Conservation (phyloP, 1,284 basidiomycete species). For the Serendipita sp. region DNA sequence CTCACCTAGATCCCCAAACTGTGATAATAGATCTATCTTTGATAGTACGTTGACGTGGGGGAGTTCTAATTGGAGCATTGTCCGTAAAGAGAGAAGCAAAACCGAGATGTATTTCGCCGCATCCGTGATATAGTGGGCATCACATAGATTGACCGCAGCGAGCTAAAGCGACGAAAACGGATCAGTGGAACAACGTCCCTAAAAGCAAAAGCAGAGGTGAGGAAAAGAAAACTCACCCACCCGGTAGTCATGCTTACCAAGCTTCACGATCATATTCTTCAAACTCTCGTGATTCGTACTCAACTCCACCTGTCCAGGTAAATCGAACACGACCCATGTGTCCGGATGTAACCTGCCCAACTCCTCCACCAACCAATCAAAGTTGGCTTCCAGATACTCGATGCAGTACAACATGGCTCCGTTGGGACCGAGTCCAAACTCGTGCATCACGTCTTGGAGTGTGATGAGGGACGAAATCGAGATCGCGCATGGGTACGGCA, state of each 20-base stretch:
- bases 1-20: slow-evolving; percentile 79
- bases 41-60: slow-evolving; percentile 96
- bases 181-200: background rate
- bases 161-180: slow-evolving; percentile 26
- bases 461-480: slow-evolving; percentile 81
- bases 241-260: slow-evolving; percentile 64
- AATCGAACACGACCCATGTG: slow-evolving; percentile 85
- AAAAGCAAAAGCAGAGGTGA: background rate
- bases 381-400: slow-evolving; percentile 92
- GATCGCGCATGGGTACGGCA: slow-evolving; percentile 84
- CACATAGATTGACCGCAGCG: slow-evolving; percentile 88
- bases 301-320: slow-evolving; percentile 95
- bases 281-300: slow-evolving; percentile 90
- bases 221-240: slow-evolving; percentile 35
- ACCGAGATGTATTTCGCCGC: slow-evolving; percentile 91
- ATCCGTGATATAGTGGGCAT: slow-evolving; percentile 94
- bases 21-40: slow-evolving; percentile 81
- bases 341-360: slow-evolving; percentile 56
- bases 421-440: slow-evolving; percentile 82
- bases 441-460: slow-evolving; percentile 77
- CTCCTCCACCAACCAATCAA: slow-evolving; percentile 81
- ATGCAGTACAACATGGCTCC: slow-evolving; percentile 95
- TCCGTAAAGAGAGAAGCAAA: slow-evolving; percentile 78
- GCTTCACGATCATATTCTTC: slow-evolving; percentile 60
- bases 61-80: slow-evolving; percentile 96